Percentiles rank a stretch among this genome's conserved stretches.
These are phyloP conservation scores for Anethum foeniculum DNA, from an alignment of 140 eudicot species.

Conservation along the genomic window DNA sequence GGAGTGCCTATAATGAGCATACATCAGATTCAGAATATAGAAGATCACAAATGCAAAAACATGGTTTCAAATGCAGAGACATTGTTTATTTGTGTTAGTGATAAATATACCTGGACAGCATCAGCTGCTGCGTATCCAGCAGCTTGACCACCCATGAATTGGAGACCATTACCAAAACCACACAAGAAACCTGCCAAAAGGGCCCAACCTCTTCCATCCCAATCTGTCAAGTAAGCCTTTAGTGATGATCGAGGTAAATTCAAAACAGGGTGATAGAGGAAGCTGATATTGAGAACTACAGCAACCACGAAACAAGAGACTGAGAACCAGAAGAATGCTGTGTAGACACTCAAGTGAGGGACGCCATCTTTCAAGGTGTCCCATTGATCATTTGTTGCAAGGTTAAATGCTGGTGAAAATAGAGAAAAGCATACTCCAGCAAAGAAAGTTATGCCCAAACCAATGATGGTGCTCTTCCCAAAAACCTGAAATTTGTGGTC, in stretches of 20 bases:
- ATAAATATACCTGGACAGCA: constrained; percentile 64
- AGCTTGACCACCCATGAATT: constrained; percentile 96
- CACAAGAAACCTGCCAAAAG: constrained; percentile 80
- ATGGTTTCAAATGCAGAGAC: background rate
- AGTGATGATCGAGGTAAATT: constrained; percentile 60
- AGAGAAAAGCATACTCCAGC: constrained; percentile 77
- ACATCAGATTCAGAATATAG: background rate
- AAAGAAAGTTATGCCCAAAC: constrained; percentile 63
- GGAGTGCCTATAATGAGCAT: constrained; percentile 53
- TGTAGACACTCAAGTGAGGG: constrained; percentile 72
- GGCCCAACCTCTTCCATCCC: constrained; percentile 98
- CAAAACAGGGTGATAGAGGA: constrained; percentile 64
- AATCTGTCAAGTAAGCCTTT: constrained; percentile 50
- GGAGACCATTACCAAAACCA: constrained; percentile 90
- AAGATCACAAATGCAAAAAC: background rate
- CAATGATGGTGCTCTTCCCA: constrained; percentile 63
- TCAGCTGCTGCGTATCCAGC: constrained; percentile 99
- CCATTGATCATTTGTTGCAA: constrained; percentile 95
- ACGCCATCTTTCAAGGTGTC: constrained; percentile 56
- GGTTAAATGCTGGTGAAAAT: constrained; percentile 80
- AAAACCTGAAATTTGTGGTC: constrained; percentile 46
- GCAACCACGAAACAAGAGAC: constrained; percentile 71
- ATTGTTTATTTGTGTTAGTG: background rate
- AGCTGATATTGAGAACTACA: constrained; percentile 46
- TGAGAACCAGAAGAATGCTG: constrained; percentile 93